A percentile compares a stretch with the other conserved stretches of the same genome.
Evolutionary conservation across 2,329 filamentous ascomycete species (phyloP).

Genomic region (Fusarium torreyae): DNA sequence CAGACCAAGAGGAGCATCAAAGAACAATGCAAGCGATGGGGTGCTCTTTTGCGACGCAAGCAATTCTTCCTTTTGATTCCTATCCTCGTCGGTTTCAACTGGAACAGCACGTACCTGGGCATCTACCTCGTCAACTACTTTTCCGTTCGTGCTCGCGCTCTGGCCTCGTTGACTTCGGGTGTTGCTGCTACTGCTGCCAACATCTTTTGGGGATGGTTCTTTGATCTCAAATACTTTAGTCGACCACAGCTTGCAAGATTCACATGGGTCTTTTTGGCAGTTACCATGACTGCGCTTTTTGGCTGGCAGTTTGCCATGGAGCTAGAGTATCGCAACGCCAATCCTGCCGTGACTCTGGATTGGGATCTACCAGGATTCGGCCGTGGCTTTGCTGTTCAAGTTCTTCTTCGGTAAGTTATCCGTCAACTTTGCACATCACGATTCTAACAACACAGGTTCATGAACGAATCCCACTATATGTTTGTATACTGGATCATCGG

Average conservation of each 20-base stretch:
- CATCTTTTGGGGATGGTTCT: slow-evolving; percentile 66
- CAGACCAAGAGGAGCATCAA: slow-evolving; percentile 35
- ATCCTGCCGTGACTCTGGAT: slow-evolving; percentile 59
- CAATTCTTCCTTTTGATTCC: slow-evolving; percentile 65
- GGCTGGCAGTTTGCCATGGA: slow-evolving; percentile 66
- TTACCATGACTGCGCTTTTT: slow-evolving; percentile 61
- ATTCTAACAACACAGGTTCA: slow-evolving; percentile 52
- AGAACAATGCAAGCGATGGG: slow-evolving; percentile 44
- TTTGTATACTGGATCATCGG: slow-evolving; percentile 68
- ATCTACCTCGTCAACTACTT: slow-evolving; percentile 69
- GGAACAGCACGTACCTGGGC: slow-evolving; percentile 66
- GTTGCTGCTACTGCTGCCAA: slow-evolving; percentile 62
- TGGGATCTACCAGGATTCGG: slow-evolving; percentile 62
- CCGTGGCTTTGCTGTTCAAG: slow-evolving; percentile 63
- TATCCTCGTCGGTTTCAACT: slow-evolving; percentile 65
- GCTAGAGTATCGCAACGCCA: slow-evolving; percentile 59
- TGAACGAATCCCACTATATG: slow-evolving; percentile 67
- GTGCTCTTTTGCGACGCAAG: slow-evolving; percentile 58
- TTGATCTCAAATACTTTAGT: slow-evolving; percentile 60
- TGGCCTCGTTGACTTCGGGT: slow-evolving; percentile 62
- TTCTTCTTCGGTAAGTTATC: slow-evolving; percentile 59
- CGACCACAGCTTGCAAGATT: slow-evolving; percentile 60
- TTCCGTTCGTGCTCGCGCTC: slow-evolving; percentile 63
- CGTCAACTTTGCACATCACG: no score
- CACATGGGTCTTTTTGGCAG: slow-evolving; percentile 60